Base-by-base conservation (phyloP, 306 rosid genomes). In the Ormosia emarginata region DNA sequence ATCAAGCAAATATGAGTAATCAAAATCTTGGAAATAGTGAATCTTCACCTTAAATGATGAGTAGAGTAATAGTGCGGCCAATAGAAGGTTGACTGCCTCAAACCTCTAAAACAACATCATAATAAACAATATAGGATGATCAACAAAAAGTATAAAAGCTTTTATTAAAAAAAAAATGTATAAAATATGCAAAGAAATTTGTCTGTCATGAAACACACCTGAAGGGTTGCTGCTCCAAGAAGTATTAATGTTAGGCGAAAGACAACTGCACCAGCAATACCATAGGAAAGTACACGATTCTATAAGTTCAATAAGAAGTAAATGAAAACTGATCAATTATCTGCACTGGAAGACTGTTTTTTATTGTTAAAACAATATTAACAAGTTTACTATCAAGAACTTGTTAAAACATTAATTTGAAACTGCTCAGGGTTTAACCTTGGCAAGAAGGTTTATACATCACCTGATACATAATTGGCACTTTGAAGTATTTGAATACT, bases 261-360 rank as follows among this genome's bases (percentile, higher is more conserved):
- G 81, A 95, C 75, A 71, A 95, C 82, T 40, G 98, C 98, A 46
- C 99, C 98, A 57, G 90, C 92, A 90, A 95, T 90, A 72, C 99
- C 98, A 71, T 92, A 95, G 34, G 97, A 90, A 82, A 95, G 99
- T 66, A 95, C 99, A 81, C 93, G 96, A 76, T 62, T 92, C 99
- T 95, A 83, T 65, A 75, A 43, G 82, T 78, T 78, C 81, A 76
- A 80, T 33, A 50, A 79, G 64, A 58, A 75, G 81, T 44, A 58
- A 50, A 69, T 66, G 50, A 76, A 53, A 84, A 77, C 47, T 71
- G 58, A 18, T 80, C 74, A 78, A 71, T 52, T 44, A 78, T 58
- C 40, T 57, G 43, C 53, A 44, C 18, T 65, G 4, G 56, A 24
- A 46, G 5, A 13, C 10, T 36, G 1, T 43, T 30, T 69, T 56